Evolutionary conservation across 345 rosid genomes (phyloP), one percentile per base, ranked within the genome.

Genomic region (Raphanus raphanistrum): DNA sequence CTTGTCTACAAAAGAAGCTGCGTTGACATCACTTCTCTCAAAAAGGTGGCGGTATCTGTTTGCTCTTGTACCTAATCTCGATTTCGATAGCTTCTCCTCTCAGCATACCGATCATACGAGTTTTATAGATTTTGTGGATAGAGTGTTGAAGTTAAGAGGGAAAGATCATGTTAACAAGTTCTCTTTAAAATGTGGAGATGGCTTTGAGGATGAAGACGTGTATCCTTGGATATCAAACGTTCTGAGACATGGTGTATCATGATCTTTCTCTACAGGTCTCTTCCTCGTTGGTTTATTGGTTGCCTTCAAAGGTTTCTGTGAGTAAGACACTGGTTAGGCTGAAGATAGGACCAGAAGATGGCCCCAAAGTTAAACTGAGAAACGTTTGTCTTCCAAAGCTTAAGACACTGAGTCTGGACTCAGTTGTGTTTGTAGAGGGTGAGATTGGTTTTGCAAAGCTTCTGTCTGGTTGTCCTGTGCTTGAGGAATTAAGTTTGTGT

Each of bases 131-230:
- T 78, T 78, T 58, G 81, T 78, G 36, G 81, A 78, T 58, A 78
- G 76, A 71, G 76, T 78, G 4, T 58, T 78, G 31, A 15, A 35
- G 3, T 2, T 78, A 26, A 52, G 81, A 71, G 81, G 65, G 29
- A 32, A 72, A 2, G 67, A 71, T 57, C 81, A 2, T 57, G 28
- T 78, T 43, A 43, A 55, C 67, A 71, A 72, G 76, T 78, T 78
- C 9, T 78, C 76, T 78, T 9, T 78, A 6, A 72, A 57, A 70
- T 77, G 80, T 71, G 80, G 80, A 38, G 80, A 77, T 38, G 80
- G 80, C 5, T 11, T 77, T 70, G 66, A 3, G 12, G 80, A 76
- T 36, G 80, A 77, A 77, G 76, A 77, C 10, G 50, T 64, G 13
- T 77, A 36, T 59, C 81, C 76, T 71, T 77, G 76, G 80, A 77